phyloP scores from a whole-genome alignment of 306 rosid genomes.

The Fragaria vesca region DNA sequence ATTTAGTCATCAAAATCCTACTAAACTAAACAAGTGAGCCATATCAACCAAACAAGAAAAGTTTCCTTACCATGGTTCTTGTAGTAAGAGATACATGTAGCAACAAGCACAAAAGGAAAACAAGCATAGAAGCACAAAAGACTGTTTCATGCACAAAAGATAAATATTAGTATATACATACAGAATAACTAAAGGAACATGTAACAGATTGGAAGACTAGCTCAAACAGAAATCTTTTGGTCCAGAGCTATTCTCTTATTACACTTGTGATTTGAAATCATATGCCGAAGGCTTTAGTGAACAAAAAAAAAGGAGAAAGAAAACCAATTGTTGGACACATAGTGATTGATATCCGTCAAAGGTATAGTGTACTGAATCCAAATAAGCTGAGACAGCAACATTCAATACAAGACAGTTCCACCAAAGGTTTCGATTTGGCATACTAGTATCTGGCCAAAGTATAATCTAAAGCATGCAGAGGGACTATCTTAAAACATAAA shows the following conservation, averaged over 20 bases:
- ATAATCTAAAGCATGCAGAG: background rate
- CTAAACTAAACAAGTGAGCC: background rate
- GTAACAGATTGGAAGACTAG: background rate
- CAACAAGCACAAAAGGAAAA: background rate
- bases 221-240: background rate
- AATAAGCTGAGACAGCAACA: background rate
- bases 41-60: background rate
- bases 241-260: background rate
- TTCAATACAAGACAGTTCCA: background rate
- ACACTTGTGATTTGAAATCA: background rate
- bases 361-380: background rate
- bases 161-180: background rate
- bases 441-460: background rate
- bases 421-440: background rate
- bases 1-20: background rate
- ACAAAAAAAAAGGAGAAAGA: background rate
- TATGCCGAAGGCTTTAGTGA: background rate
- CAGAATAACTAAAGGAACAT: background rate
- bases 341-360: background rate
- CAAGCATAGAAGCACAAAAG: background rate
- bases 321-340: background rate
- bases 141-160: background rate
- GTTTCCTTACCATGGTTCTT: background rate
- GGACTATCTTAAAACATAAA: background rate
- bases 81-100: background rate